Percentiles rank a stretch among this genome's conserved stretches.
These are phyloP conservation scores for Cyphellophora attinorum DNA, from an alignment of 2,329 filamentous ascomycete genomes.

Conservation along the genomic window DNA sequence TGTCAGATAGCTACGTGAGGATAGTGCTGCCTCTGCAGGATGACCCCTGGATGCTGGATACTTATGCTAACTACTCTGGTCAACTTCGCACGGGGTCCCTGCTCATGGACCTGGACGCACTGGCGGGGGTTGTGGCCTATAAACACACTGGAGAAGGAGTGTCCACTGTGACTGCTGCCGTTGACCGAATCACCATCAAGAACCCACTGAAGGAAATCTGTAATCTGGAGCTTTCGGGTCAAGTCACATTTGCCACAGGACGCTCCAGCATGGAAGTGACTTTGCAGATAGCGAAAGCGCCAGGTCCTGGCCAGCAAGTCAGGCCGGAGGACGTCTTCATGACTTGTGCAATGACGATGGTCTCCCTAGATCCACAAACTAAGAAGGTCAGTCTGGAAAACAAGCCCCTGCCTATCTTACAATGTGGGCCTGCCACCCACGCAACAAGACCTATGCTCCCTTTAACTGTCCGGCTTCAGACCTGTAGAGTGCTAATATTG, in stretches of 20 bases:
- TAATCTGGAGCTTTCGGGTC: slow-evolving; percentile 62
- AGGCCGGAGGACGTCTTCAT: slow-evolving; percentile 55
- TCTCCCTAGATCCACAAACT: slow-evolving; percentile 59
- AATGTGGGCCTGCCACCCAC: no score
- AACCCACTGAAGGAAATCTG: slow-evolving; percentile 68
- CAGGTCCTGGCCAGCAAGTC: slow-evolving; percentile 41
- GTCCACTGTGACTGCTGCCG: slow-evolving; percentile 55
- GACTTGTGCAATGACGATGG: slow-evolving; percentile 71
- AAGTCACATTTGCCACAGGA: slow-evolving; percentile 63
- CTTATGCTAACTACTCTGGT: slow-evolving; percentile 66
- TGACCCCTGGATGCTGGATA: slow-evolving; percentile 69
- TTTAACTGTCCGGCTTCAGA: no score
- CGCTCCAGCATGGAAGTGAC: slow-evolving; percentile 66
- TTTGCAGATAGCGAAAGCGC: slow-evolving; percentile 61
- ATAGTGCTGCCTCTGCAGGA: slow-evolving; percentile 47
- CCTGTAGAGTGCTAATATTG: no score
- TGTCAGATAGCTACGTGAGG: slow-evolving; percentile 62
- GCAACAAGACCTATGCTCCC: no score
- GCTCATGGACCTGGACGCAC: slow-evolving; percentile 71
- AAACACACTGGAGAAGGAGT: slow-evolving; percentile 59
- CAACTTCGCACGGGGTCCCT: slow-evolving; percentile 64
- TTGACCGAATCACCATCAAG: slow-evolving; percentile 57
- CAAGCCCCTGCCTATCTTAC: no score
- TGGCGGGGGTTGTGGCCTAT: slow-evolving; percentile 67
- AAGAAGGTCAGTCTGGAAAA: no score